Percentiles rank a stretch among this genome's conserved stretches.
Conservation (phyloP, 441 rosid species). For the Pelargonium myrrhifolium region DNA sequence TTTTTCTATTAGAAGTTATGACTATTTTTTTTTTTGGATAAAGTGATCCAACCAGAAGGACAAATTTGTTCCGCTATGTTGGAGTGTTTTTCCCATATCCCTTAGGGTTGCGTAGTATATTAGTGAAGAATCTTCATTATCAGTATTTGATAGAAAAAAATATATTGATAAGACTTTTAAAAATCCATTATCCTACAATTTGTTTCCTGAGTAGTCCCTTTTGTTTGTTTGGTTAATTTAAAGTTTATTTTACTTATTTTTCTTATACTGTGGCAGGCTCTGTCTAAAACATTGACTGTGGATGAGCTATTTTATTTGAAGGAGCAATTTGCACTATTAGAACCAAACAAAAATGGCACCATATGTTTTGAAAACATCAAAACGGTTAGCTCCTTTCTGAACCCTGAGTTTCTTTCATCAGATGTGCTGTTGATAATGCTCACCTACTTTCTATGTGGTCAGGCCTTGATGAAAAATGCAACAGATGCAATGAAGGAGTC, state of each 20-base stretch:
- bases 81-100: no score
- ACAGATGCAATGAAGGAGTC: constrained; percentile 93
- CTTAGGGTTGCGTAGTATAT: background rate
- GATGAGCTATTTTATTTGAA: constrained; percentile 57
- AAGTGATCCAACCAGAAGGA: no score
- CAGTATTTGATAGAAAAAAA: no score
- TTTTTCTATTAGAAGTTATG: no score
- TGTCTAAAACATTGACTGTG: constrained; percentile 63
- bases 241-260: background rate
- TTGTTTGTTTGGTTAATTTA: background rate
- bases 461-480: constrained; percentile 73
- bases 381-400: constrained; percentile 32
- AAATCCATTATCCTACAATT: background rate
- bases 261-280: constrained; percentile 44
- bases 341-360: constrained; percentile 60
- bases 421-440: background rate
- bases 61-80: no score
- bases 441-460: constrained; percentile 14
- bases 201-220: background rate
- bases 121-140: background rate
- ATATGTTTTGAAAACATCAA: constrained; percentile 59
- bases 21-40: no score
- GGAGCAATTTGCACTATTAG: constrained; percentile 64
- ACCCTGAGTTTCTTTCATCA: background rate
- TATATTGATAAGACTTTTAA: no score